Evolutionary conservation across 495 filamentous ascomycete species (phyloP), one percentile per base, ranked within the genome.

Genomic region (Aspergillus leporis): DNA sequence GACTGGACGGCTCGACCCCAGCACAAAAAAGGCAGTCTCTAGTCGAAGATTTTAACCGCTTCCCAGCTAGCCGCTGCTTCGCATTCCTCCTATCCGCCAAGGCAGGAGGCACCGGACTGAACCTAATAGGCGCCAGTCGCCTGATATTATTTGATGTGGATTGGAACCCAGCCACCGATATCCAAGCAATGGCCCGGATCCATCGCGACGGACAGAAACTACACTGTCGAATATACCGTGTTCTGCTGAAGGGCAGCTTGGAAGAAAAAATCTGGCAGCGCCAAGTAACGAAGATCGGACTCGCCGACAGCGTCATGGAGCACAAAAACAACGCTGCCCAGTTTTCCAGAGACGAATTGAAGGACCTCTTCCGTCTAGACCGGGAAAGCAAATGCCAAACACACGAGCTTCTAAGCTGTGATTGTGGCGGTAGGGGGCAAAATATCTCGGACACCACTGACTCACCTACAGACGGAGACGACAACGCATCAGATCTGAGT

Each of bases 191-290:
- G 90, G 90, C 90, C 2, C 83, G 90, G 4, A 89, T 93, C 49
- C 89, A 92, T 67, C 81, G 90, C 30, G 89, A 92, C 61, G 90
- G 90, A 16, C 90, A 93, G 66, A 90, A 86, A 67, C 73, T 76
- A 3, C 81, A 81, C 8, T 90, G 88, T 62, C 81, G 82, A 31
- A 91, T 93, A 56, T 93, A 93, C 66, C 80, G 90, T 18, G 75
- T 93, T 49, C 64, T 93, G 34, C 85, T 88, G 31, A 80, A 88
- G 28, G 90, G 90, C 5, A 88, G 82, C 19, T 73, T 93, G 31
- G 90, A 93, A 60, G 90, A 93, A 73, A 92, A 91, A 74, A 92
- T 93, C 59, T 92, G 83, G 76, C 90, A 92, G 68, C 77, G 90
- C n/a, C 90, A 93, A 66, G 75, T 91, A 3, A 89, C 86, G 34